Evolutionary conservation across 441 rosid genomes (phyloP), one percentile per base, ranked within the genome.

Genomic region (Adansonia gregorii): DNA sequence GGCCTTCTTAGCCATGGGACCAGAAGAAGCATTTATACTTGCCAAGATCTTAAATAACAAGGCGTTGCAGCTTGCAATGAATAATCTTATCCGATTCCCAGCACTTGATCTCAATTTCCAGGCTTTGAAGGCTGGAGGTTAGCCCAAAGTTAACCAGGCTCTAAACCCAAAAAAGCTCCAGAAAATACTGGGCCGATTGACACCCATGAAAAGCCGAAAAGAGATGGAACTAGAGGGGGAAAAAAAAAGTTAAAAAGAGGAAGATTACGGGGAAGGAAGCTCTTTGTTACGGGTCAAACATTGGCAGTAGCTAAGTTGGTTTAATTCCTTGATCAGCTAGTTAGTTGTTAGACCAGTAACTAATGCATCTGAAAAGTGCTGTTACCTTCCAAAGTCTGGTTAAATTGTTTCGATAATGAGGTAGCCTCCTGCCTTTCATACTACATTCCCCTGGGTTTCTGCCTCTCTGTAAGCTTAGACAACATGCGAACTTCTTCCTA

Each of bases 351-450:
- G 35, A 27, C 35, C 35, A 27, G 35, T 27, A 27, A 27, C 35
- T 27, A 27, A 27, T 27, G 84, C 81, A 82, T 74, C 85, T 95
- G 56, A 88, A 89, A 84, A 92, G 95, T 77, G 83, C 82, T 45
- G 65, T 89, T 45, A 86, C 99, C 75, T 79, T 87, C 74, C 88
- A 88, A 70, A 86, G 88, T 78, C 89, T 95, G 71, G 78, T 82
- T 75, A 65, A 27, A 74, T 60, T 87, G 86, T 84, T 88, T 91
- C n/a, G 85, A 87, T 73, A 78, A 83, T 77, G 78, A 95, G 99
- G 99, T 89, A 88, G 68, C 55, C 20, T 31, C 49, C 35, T 55
- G n/a, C 64, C 56, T 55, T 20, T 54, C 35, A 27, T 27, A 27
- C 35, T 27, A 27, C 35, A 27, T 27, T 27, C 35, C 35, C 35